These are phyloP conservation scores for Ogataea minuta DNA, from an alignment of 805 yeast species.

Conservation along the genomic window DNA sequence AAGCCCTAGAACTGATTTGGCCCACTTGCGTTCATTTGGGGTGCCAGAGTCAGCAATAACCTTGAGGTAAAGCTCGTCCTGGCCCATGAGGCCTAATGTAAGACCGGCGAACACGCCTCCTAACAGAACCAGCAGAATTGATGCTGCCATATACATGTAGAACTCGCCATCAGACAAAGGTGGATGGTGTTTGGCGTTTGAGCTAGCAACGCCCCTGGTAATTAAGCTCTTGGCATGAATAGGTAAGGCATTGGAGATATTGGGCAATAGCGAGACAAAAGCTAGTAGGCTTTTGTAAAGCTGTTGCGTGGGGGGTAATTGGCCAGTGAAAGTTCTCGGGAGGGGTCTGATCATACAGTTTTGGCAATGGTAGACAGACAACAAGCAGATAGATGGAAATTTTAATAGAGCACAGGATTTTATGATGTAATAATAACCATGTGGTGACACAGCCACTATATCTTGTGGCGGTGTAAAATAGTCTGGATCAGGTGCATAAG, in stretches of 20 bases:
- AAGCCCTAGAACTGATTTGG: slow-evolving; percentile 67
- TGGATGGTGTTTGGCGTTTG: slow-evolving; percentile 11
- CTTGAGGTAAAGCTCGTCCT: slow-evolving; percentile 90
- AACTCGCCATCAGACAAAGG: slow-evolving; percentile 36
- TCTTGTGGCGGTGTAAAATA: no score
- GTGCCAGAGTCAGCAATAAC: slow-evolving; percentile 91
- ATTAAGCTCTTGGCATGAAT: slow-evolving; percentile 13
- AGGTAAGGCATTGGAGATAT: slow-evolving; percentile 25
- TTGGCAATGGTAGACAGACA: no score
- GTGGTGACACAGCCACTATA: not conserved
- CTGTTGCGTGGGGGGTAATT: slow-evolving; percentile 1
- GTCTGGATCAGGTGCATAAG: no score
- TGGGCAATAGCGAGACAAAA: slow-evolving; percentile 27
- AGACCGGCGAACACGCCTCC: slow-evolving; percentile 94
- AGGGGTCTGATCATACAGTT: slow-evolving; percentile 10
- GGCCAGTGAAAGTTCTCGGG: slow-evolving; percentile 5
- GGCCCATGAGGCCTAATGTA: slow-evolving; percentile 97
- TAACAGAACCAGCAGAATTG: slow-evolving; percentile 60
- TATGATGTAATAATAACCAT: no score
- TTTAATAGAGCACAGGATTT: no score
- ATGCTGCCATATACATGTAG: slow-evolving; percentile 49
- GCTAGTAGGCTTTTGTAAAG: slow-evolving; percentile 18
- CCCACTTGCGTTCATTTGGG: slow-evolving; percentile 59
- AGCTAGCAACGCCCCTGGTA: slow-evolving; percentile 11
- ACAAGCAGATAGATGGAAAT: slow-evolving; percentile 1